Evolutionary conservation across 164 flowering plant species (phyloP).

Genomic region (Tetrastigma voinierianum): DNA sequence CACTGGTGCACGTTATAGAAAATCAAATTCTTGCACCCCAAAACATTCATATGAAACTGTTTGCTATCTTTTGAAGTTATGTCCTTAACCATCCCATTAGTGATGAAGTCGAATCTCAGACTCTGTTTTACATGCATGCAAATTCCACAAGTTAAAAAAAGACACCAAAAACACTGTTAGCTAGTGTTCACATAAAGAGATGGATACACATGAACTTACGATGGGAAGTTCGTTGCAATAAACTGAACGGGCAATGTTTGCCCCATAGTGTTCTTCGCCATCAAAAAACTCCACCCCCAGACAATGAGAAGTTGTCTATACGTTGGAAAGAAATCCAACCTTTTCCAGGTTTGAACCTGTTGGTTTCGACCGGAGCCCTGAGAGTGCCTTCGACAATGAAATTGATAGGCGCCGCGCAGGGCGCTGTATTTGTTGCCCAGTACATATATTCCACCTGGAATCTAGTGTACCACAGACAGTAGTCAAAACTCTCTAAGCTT

Average conservation of each 20-base stretch:
- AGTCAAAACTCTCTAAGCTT: conserved; percentile 27
- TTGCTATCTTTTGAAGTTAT: conserved; percentile 35
- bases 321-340: conserved; percentile 20
- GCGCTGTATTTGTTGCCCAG: conserved; percentile 17
- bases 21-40: conserved; percentile 25
- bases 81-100: conserved; percentile 15
- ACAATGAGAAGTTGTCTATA: conserved; percentile 13
- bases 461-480: conserved; percentile 7
- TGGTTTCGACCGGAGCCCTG: too few species aligned
- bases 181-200: too few species aligned
- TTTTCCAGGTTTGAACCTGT: neutral
- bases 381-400: too few species aligned
- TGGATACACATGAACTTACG: neutral
- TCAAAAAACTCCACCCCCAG: conserved; percentile 22
- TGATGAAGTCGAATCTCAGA: conserved; percentile 28
- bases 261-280: conserved; percentile 20
- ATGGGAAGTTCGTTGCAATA: conserved; percentile 9
- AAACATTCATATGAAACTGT: neutral
- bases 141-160: too few species aligned
- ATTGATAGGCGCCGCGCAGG: neutral
- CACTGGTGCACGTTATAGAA: conserved; percentile 13
- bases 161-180: too few species aligned
- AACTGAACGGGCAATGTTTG: conserved; percentile 6
- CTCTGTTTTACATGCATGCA: conserved; percentile 16
- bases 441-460: conserved; percentile 24